Evolutionary conservation across 345 rosid genomes (phyloP), one percentile per base, ranked within the genome.

Genomic region (Iberis pinnata): DNA sequence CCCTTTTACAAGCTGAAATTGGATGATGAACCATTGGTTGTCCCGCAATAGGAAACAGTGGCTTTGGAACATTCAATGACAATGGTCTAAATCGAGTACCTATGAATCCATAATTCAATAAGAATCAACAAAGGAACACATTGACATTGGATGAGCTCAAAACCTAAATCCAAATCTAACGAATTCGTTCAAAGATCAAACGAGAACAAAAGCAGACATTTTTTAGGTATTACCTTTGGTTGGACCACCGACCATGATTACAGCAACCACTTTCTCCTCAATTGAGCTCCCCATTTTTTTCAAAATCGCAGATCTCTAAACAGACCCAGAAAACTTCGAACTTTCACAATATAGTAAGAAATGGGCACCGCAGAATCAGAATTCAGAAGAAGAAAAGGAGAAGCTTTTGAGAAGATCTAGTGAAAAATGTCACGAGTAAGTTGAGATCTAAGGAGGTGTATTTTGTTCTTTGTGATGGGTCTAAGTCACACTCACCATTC

Each of bases 21-120:
- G 98, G 98, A 67, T 87, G 98, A 65, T 90, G 95, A 68, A 90
- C 94, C 96, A 90, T 90, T 56, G 96, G 86, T 54, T 84, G 95
- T 46, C 96, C 95, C 0, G 92, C 98, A 50, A 87, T 68, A 39
- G 96, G 96, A 72, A 87, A 87, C 41, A 87, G 79, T 51, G 96
- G 95, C 79, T 90, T 90, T 17, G 95, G 83, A 49, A 87, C 70
- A 68, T 90, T 84, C 78, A 90, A 58, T 1, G 98, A 90, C 75
- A 90, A 61, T 35, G 98, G 96, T 51, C 96, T 76, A 67, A 90
- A 90, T 16, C 96, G 68, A 72, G 98, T 90, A 27, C 95, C 95
- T 90, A 62, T 53, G 25, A 39, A 67, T 44, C 64, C 47, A 43
- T 46, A 17, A 26, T 19, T 17, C 41, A 1, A 31, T 45, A 52